Evolutionary conservation across 177 flowering plant genomes (phyloP), one percentile per base, ranked within the genome.

Genomic region (Tripterygium wilfordii): DNA sequence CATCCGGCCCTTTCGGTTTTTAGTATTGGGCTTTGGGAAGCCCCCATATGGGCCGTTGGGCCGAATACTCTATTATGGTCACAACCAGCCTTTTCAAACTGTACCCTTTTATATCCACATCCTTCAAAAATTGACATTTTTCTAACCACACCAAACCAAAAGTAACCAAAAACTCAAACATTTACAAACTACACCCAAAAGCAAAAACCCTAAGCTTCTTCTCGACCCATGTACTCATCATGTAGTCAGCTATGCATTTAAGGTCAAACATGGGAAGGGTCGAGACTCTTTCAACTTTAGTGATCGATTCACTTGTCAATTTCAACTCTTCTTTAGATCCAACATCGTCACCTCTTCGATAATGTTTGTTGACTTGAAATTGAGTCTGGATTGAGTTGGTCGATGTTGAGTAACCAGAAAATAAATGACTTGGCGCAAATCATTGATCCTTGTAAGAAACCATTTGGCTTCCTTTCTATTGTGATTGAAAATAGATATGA

Each of bases 351-450:
- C 42, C 66, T 49, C 28, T 23, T 42, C 59, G 5, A n/a, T 40
- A 20, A 7, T 32, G 33, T 47, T 44, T 12, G 52, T 37, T 13
- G 42, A n/a, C 52, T 25, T 3, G 60, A 62, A 16, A 53, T 27
- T 1, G 62, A 58, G 15, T 65, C 65, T 0, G 65, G 55, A 37
- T 58, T 45, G 6, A 62, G 65, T n/a, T 35, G 25, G 17, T 62
- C 54, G 0, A 62, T 47, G 41, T 50, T 58, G 26, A 2, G 69
- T 33, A 14, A 67, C 45, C 0, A 65, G 27, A 45, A 38, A 57
- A 26, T 69, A 61, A 80, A 78, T 78, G 23, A 69, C 62, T n/a
- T 10, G 28, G 1, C 65, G 63, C 47, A 78, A 35, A 27, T 36
- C 40, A 13, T 53, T 16, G 50, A 78, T 76, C 22, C 57, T 19